These are phyloP conservation scores for Pseudogymnoascus sp. DNA, from an alignment of 2,329 filamentous ascomycete species.

Conservation along the genomic window DNA sequence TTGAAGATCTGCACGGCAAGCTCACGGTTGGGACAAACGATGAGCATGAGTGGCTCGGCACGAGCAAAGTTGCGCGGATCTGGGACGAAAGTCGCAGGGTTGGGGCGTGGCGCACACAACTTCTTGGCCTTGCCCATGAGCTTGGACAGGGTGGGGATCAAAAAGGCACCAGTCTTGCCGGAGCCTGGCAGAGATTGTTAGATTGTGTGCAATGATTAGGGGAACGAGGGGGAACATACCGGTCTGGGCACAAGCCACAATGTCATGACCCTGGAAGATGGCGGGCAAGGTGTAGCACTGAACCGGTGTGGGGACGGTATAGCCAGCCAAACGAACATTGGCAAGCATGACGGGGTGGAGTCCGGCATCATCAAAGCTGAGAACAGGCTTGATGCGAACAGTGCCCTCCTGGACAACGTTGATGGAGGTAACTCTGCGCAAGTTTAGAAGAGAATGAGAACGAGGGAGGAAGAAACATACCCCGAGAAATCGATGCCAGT, in stretches of 20 bases:
- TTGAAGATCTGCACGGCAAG: slow-evolving; percentile 92
- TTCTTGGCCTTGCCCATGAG: slow-evolving; percentile 95
- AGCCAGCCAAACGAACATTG: slow-evolving; percentile 68
- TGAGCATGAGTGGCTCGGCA: slow-evolving; percentile 80
- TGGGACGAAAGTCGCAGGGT: slow-evolving; percentile 46
- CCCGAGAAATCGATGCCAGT: slow-evolving; percentile 56
- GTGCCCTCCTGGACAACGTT: slow-evolving; percentile 49
- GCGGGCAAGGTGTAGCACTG: slow-evolving; percentile 80
- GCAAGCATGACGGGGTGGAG: slow-evolving; percentile 75
- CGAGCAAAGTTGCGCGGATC: slow-evolving; percentile 41
- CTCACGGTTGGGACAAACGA: slow-evolving; percentile 83
- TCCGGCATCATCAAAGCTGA: slow-evolving; percentile 63
- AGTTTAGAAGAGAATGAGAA: slow-evolving; percentile 18
- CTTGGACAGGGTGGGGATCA: slow-evolving; percentile 81
- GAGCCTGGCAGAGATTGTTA: slow-evolving; percentile 53
- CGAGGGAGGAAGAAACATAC: slow-evolving; percentile 33
- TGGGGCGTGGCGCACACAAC: slow-evolving; percentile 68
- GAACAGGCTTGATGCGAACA: slow-evolving; percentile 40
- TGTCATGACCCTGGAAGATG: slow-evolving; percentile 65
- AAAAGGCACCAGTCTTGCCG: slow-evolving; percentile 89
- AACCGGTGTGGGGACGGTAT: slow-evolving; percentile 70
- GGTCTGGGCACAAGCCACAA: slow-evolving; percentile 87
- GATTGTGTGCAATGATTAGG: slow-evolving; percentile 5
- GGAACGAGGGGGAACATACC: slow-evolving; percentile 46
- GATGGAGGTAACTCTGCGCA: slow-evolving; percentile 44